These are phyloP conservation scores for Neurospora sp. DNA, from an alignment of 495 filamentous ascomycete genomes.

Conservation along the genomic window DNA sequence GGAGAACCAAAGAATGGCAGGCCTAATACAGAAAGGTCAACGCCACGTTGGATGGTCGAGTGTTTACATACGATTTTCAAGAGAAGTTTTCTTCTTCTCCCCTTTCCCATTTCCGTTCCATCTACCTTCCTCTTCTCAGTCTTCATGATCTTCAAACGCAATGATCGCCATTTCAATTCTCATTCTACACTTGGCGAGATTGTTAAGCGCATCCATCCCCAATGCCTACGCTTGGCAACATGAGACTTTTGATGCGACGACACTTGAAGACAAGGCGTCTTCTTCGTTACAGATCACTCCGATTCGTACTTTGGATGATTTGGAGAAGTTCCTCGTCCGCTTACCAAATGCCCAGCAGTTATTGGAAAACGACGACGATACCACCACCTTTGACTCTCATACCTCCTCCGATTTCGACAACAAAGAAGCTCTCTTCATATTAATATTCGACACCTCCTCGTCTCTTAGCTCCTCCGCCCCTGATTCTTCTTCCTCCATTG, in stretches of 20 bases:
- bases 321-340: background rate
- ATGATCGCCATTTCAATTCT: background rate
- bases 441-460: background rate
- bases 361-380: background rate
- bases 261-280: background rate
- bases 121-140: too few species aligned
- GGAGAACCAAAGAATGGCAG: background rate
- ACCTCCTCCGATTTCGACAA: background rate
- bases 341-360: background rate
- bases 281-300: background rate
- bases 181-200: too few species aligned
- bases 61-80: background rate
- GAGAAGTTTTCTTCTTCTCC: rapidly evolving
- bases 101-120: background rate
- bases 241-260: background rate
- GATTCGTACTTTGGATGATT: background rate
- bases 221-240: background rate
- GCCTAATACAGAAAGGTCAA: background rate
- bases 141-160: too few species aligned
- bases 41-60: background rate
- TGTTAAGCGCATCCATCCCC: background rate
- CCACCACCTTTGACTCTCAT: background rate
- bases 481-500: background rate
- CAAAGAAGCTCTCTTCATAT: background rate
- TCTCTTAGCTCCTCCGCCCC: background rate